phyloP scores from a whole-genome alignment of 2,329 filamentous ascomycete genomes.

The Penicillium sp. region DNA sequence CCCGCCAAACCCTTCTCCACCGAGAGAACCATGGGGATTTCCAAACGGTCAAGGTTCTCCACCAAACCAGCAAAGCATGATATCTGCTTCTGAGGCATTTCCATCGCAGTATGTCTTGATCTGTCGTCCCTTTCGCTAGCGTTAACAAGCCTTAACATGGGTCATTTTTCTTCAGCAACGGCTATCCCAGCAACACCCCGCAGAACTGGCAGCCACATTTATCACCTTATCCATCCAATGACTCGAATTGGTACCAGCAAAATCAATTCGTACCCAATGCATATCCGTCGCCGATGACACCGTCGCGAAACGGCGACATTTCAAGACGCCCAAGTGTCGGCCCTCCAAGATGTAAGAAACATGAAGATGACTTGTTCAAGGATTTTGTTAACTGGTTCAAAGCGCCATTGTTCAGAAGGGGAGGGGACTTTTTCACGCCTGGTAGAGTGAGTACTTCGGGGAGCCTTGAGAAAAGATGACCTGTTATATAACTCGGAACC shows the following conservation, averaged over 20 bases:
- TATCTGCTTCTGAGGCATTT: not conserved
- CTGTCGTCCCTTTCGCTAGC: not conserved
- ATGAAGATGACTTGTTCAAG: not conserved
- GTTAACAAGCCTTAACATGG: not conserved
- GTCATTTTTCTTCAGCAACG: not conserved
- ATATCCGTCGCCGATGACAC: not conserved
- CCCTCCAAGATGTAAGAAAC: not conserved
- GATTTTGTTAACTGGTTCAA: not conserved
- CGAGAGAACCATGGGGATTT: not conserved
- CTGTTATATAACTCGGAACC: too few relatives aligned
- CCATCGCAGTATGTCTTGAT: not conserved
- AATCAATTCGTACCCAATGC: not conserved
- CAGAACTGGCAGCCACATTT: not conserved
- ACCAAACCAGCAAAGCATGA: not conserved
- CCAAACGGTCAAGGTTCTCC: not conserved
- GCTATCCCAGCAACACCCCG: not conserved
- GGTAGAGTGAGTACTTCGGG: constrained; percentile 1
- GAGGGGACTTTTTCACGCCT: not conserved
- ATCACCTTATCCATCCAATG: not conserved
- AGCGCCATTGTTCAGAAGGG: not conserved
- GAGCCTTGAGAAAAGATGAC: not conserved
- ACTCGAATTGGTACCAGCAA: not conserved
- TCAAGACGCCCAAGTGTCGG: not conserved
- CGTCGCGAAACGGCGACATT: not conserved
- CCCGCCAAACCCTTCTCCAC: not conserved